Percentiles rank a stretch among this genome's conserved stretches.
phyloP scores from a whole-genome alignment of 73 alveolate genomes.

The Durusdinium trenchii region DNA sequence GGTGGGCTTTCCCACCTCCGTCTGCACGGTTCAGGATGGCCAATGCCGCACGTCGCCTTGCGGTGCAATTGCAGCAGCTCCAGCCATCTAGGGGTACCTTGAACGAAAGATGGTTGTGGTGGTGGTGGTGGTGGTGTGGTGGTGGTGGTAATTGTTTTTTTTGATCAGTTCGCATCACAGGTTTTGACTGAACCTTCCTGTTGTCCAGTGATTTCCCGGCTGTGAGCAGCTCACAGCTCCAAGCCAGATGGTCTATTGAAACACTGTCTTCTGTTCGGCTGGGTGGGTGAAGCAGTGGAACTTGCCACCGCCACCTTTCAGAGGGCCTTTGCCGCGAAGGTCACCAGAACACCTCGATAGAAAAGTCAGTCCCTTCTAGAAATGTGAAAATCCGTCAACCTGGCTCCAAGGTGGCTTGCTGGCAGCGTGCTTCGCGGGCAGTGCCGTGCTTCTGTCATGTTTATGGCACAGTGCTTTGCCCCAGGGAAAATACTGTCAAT shows the following conservation, averaged over 20 bases:
- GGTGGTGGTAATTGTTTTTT: neutral
- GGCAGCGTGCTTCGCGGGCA: conserved; percentile 44
- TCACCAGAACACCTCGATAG: too few species aligned
- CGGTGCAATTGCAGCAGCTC: conserved; percentile 51
- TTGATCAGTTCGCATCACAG: neutral
- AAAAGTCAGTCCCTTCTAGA: neutral
- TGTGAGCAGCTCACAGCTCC: too few species aligned
- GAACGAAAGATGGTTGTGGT: neutral
- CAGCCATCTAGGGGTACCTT: neutral
- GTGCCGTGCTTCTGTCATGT: conserved; percentile 12
- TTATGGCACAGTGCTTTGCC: too few species aligned
- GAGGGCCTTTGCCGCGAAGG: too few species aligned
- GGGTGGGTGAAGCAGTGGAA: too few species aligned
- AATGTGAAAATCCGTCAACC: neutral
- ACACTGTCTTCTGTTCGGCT: too few species aligned
- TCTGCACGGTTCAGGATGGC: too few species aligned
- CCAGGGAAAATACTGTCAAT: too few species aligned
- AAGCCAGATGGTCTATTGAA: too few species aligned
- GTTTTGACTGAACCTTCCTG: neutral
- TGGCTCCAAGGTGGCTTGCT: neutral
- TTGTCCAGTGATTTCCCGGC: too few species aligned
- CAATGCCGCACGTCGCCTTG: conserved; percentile 65
- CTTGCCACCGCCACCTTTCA: too few species aligned
- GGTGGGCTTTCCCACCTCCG: too few species aligned
- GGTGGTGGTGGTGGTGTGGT: neutral